These are phyloP conservation scores for Cryptococcus depauperatus DNA, from an alignment of 1,284 basidiomycete species.

Conservation along the genomic window DNA sequence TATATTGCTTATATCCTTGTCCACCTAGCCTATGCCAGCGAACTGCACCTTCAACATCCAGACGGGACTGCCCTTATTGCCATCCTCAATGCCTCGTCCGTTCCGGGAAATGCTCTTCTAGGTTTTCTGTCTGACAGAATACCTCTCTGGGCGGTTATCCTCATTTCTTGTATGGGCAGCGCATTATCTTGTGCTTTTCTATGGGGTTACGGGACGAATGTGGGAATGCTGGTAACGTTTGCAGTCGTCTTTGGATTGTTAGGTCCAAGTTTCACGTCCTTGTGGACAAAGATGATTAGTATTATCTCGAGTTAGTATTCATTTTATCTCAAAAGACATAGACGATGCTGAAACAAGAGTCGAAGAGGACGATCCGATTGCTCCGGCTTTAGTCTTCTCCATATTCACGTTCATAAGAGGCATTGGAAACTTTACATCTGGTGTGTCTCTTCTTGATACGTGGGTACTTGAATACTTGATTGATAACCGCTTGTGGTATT, in stretches of 20 bases:
- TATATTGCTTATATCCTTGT: neutral
- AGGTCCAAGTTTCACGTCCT: conserved; percentile 28
- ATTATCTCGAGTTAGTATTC: conserved; percentile 26
- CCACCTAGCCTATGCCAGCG: conserved; percentile 31
- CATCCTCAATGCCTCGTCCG: conserved; percentile 43
- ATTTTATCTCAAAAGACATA: neutral
- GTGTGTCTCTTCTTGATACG: conserved; percentile 7
- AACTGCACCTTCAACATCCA: conserved; percentile 27
- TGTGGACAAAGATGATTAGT: conserved; percentile 35
- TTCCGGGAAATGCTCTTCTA: conserved; percentile 36
- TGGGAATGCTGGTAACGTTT: conserved; percentile 27
- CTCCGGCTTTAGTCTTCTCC: conserved; percentile 34
- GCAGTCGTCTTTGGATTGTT: conserved; percentile 30
- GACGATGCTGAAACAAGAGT: neutral
- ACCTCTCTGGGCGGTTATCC: conserved; percentile 30
- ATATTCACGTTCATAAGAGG: conserved; percentile 39
- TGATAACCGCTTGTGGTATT: neutral
- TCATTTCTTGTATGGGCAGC: conserved; percentile 31
- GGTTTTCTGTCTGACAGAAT: conserved; percentile 39
- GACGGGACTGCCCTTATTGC: conserved; percentile 40
- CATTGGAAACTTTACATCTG: conserved; percentile 42
- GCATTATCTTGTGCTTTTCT: conserved; percentile 36
- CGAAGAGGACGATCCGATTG: conserved; percentile 36
- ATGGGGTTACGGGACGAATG: conserved; percentile 41
- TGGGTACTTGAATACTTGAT: neutral